These are phyloP conservation scores for Magnusiomyces tetraspermus DNA, from an alignment of 1,139 yeast genomes.

Conservation along the genomic window DNA sequence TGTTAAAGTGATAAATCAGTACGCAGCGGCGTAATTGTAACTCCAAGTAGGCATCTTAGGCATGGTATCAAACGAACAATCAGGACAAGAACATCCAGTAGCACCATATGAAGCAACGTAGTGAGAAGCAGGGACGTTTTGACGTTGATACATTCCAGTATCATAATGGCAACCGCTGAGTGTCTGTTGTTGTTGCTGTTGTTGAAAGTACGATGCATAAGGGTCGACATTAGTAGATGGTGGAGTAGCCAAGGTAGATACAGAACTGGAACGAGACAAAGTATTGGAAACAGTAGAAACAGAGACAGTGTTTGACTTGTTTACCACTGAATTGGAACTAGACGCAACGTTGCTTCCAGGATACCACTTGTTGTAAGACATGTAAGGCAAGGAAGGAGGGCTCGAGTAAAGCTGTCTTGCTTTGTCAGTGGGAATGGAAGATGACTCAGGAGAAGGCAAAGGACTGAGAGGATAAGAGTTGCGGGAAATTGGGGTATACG, in stretches of 20 bases:
- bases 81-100: conserved; percentile 12
- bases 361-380: conserved; percentile 15
- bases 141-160: conserved; percentile 1
- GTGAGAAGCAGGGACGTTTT: conserved; percentile 7
- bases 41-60: conserved; percentile 13
- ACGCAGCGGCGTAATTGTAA: conserved; percentile 13
- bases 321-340: not conserved
- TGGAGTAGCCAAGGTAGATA: conserved; percentile 5
- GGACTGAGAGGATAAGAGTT: conserved; percentile 12
- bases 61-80: conserved; percentile 13
- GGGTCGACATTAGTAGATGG: not conserved
- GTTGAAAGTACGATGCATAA: not conserved
- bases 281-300: not conserved
- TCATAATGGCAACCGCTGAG: not conserved
- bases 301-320: not conserved
- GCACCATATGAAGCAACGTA: conserved; percentile 11
- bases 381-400: conserved; percentile 12
- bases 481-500: conserved; percentile 5
- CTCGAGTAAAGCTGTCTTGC: conserved; percentile 9
- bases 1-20: not conserved
- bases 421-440: conserved; percentile 8
- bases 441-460: conserved; percentile 10
- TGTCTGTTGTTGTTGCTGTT: not conserved
- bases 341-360: not conserved
- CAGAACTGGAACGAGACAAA: conserved; percentile 7